These are phyloP conservation scores for Mycena galericulata DNA, from an alignment of 768 basidiomycete genomes.

Conservation along the genomic window DNA sequence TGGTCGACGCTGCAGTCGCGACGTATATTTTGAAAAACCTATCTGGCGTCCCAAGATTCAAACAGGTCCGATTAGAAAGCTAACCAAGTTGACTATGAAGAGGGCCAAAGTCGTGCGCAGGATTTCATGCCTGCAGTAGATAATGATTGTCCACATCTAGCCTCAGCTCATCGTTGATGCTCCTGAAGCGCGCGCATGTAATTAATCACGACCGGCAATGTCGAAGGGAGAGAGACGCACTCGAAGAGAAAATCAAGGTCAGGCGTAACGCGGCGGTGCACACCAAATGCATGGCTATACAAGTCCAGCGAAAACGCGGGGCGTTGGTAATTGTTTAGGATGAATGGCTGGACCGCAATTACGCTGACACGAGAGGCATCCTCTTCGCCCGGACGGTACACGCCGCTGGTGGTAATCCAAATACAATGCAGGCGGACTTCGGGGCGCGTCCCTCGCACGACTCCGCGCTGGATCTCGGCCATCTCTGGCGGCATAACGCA, in stretches of 20 bases:
- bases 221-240: neutral
- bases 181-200: neutral
- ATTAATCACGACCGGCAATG: neutral
- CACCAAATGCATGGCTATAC: slow-evolving; percentile 10
- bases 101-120: too few relatives aligned
- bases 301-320: slow-evolving; percentile 7
- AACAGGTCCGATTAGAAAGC: too few relatives aligned
- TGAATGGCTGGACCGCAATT: neutral
- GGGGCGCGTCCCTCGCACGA: neutral
- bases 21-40: too few relatives aligned
- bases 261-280: neutral
- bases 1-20: too few relatives aligned
- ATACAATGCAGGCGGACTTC: neutral
- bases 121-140: neutral
- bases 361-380: neutral
- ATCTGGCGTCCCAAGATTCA: too few relatives aligned
- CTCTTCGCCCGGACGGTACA: slow-evolving; percentile 7
- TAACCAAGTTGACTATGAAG: too few relatives aligned
- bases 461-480: neutral
- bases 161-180: slow-evolving; percentile 17
- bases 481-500: slow-evolving; percentile 11
- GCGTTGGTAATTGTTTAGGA: neutral
- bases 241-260: slow-evolving; percentile 18
- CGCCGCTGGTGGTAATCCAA: slow-evolving; percentile 17
- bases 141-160: slow-evolving; percentile 1